Conservation (phyloP, 768 basidiomycete species). For the Pleurotus tuoliensis region DNA sequence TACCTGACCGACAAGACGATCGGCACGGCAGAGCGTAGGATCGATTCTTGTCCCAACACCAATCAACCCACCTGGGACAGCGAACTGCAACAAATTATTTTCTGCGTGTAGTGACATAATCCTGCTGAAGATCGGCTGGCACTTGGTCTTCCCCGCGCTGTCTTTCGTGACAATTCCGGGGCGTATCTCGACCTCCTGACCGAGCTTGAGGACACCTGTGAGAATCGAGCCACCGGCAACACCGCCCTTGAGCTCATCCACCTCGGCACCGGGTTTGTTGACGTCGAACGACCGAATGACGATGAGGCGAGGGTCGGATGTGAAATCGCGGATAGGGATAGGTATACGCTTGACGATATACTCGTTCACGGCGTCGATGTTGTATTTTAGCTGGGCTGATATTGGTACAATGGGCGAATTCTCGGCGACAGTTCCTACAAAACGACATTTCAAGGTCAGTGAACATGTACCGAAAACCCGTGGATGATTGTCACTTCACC, state of each 20-base stretch:
- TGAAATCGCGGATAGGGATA: constrained; percentile 90
- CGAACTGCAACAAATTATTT: constrained; percentile 90
- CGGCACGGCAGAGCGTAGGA: constrained; percentile 94
- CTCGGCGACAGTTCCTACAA: constrained; percentile 92
- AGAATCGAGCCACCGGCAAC: constrained; percentile 97
- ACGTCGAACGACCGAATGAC: constrained; percentile 99
- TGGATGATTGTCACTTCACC: constrained; percentile 36
- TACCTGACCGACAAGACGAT: constrained; percentile 95
- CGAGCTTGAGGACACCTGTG: constrained; percentile 84
- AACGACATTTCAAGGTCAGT: not conserved
- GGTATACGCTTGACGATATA: constrained; percentile 98
- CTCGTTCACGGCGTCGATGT: constrained; percentile 98
- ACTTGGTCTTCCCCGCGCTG: constrained; percentile 80
- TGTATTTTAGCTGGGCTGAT: constrained; percentile 97
- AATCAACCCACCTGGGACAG: constrained; percentile 96
- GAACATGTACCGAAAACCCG: not conserved
- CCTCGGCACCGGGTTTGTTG: constrained; percentile 97
- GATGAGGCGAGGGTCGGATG: constrained; percentile 87
- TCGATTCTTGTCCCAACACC: constrained; percentile 98
- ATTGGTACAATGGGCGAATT: constrained; percentile 98
- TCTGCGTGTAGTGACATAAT: constrained; percentile 95
- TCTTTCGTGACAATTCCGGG: constrained; percentile 98
- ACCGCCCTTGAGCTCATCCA: constrained; percentile 96
- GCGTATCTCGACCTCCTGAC: constrained; percentile 93
- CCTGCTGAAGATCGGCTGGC: constrained; percentile 88